Evolutionary conservation across 1,284 basidiomycete species (phyloP).

Genomic region (Cerrena zonata): DNA sequence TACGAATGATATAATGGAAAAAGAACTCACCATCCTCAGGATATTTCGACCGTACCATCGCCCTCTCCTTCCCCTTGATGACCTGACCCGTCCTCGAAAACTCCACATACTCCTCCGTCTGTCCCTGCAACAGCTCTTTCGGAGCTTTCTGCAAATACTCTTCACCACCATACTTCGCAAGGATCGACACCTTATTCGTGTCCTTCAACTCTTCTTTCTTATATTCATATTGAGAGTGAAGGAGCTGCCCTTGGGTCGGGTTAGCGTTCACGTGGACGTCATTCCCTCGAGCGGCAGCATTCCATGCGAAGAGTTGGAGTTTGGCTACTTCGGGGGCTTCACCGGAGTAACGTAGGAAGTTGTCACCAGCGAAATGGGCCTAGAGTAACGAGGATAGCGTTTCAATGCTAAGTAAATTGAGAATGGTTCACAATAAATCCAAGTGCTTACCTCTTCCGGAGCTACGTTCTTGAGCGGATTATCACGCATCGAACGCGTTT

Average conservation of each 20-base stretch:
- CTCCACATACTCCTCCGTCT: constrained; percentile 96
- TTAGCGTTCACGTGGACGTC: constrained; percentile 95
- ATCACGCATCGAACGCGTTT: constrained; percentile 99
- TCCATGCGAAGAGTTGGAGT: constrained; percentile 96
- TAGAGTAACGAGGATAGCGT: constrained; percentile 25
- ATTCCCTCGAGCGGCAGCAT: constrained; percentile 87
- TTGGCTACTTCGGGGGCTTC: constrained; percentile 88
- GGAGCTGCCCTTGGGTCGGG: constrained; percentile 88
- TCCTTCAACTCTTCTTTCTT: constrained; percentile 92
- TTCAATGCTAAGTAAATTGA: constrained; percentile 5
- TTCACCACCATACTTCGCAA: constrained; percentile 90
- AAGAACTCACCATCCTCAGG: constrained; percentile 78
- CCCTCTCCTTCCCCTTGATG: constrained; percentile 86
- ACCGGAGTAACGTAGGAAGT: constrained; percentile 86
- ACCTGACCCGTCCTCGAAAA: constrained; percentile 90
- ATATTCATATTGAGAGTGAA: constrained; percentile 85
- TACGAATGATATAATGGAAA: not conserved
- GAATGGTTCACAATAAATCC: constrained; percentile 3
- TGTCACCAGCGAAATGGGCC: constrained; percentile 93
- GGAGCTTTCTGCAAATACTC: constrained; percentile 86
- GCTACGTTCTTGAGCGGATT: constrained; percentile 76
- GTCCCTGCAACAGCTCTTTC: constrained; percentile 84
- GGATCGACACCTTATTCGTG: constrained; percentile 78
- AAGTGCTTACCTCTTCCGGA: constrained; percentile 72
- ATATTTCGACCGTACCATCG: constrained; percentile 84